Conservation (phyloP, 768 basidiomycete species). For the Suillus ampliporus region DNA sequence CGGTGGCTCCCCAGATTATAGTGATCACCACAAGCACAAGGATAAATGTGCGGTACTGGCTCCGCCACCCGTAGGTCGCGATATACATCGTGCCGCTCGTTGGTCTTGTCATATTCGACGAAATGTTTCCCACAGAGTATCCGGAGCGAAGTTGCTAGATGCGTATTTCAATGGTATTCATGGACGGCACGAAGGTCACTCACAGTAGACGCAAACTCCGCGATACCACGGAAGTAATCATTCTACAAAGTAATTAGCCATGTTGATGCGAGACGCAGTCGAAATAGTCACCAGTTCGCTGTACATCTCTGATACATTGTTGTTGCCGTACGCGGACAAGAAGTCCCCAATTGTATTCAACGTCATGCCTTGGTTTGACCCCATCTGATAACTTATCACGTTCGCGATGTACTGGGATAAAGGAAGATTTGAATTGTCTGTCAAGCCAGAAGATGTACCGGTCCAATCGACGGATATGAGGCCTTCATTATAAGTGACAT, state of each 20-base stretch:
- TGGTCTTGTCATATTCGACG: conserved; percentile 2
- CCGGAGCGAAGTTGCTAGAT: conserved; percentile 13
- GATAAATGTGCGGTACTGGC: conserved; percentile 4
- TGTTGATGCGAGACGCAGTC: background rate
- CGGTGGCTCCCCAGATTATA: background rate
- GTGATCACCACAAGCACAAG: conserved; percentile 1
- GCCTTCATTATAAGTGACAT: conserved; percentile 15
- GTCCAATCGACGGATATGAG: background rate
- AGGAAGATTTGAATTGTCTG: background rate
- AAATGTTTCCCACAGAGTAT: conserved; percentile 6
- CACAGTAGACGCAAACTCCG: conserved; percentile 11
- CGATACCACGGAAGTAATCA: conserved; percentile 12
- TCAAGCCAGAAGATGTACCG: background rate
- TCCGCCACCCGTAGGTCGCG: conserved; percentile 7
- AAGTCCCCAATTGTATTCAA: conserved; percentile 6
- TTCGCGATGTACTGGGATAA: background rate
- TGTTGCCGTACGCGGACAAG: background rate
- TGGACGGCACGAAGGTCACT: background rate
- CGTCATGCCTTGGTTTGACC: background rate
- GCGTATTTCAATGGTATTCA: background rate
- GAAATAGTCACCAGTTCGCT: background rate
- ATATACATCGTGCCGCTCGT: conserved; percentile 9
- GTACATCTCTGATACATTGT: background rate
- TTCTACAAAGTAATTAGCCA: background rate
- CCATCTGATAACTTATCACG: background rate